phyloP scores from a whole-genome alignment of 1,139 yeast genomes.

The Yamadazyma buinensis region DNA sequence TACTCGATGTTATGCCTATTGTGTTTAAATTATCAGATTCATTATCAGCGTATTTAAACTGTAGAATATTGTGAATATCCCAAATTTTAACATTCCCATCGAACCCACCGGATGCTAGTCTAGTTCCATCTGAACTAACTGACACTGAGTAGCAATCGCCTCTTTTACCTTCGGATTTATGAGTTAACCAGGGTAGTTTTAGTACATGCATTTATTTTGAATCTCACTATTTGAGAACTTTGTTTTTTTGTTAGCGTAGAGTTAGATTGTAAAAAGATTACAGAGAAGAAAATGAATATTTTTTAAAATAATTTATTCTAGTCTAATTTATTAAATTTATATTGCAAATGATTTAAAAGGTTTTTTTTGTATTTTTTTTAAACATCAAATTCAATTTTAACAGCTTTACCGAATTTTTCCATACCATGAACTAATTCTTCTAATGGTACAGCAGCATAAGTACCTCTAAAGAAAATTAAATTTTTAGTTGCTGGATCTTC shows the following conservation, averaged over 20 bases:
- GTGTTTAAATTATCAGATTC: slow-evolving; percentile 5
- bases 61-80: slow-evolving; percentile 52
- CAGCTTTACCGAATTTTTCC: slow-evolving; percentile 61
- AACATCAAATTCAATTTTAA: slow-evolving; percentile 34
- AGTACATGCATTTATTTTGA: slow-evolving; percentile 58
- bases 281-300: too few species aligned
- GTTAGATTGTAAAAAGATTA: too few species aligned
- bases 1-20: too few species aligned
- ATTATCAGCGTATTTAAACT: slow-evolving; percentile 14
- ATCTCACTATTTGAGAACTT: too few species aligned
- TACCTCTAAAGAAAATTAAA: slow-evolving; percentile 78
- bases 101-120: slow-evolving; percentile 92
- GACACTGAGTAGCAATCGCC: slow-evolving; percentile 85
- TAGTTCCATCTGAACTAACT: slow-evolving; percentile 74
- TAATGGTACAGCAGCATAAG: slow-evolving; percentile 79
- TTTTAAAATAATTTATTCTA: too few species aligned
- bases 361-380: too few species aligned
- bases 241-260: too few species aligned
- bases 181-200: slow-evolving; percentile 84
- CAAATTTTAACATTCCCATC: slow-evolving; percentile 93
- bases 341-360: too few species aligned
- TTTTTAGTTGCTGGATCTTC: slow-evolving; percentile 32
- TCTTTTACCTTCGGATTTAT: slow-evolving; percentile 72
- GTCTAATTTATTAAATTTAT: too few species aligned
- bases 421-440: slow-evolving; percentile 59